These are phyloP conservation scores for Typha latifolia DNA, from an alignment of 176 grass and related monocot species.

Conservation along the genomic window DNA sequence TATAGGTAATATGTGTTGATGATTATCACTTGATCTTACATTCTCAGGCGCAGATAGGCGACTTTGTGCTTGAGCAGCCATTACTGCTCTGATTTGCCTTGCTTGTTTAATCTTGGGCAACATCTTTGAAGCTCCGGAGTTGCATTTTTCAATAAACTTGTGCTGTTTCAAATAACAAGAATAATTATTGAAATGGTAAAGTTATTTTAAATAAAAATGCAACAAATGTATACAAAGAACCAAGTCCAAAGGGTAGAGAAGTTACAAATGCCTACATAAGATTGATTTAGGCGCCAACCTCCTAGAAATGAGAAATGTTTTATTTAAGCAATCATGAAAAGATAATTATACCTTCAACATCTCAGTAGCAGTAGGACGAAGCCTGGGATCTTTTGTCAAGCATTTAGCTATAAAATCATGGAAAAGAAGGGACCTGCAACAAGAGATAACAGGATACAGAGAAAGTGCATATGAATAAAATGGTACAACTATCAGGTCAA, in stretches of 20 bases:
- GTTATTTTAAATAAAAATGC: too few relatives aligned
- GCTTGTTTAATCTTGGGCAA: conserved; percentile 83
- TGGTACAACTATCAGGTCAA: conserved; percentile 11
- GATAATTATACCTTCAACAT: conserved; percentile 79
- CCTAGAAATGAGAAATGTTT: conserved; percentile 3
- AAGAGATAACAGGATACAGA: conserved; percentile 11
- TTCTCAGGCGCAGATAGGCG: conserved; percentile 36
- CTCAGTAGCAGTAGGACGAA: conserved; percentile 79
- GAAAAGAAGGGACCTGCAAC: conserved; percentile 88
- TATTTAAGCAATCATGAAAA: conserved; percentile 3
- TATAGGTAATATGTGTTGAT: not conserved
- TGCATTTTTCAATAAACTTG: conserved; percentile 97
- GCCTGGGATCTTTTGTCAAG: conserved; percentile 95
- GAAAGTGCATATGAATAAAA: conserved; percentile 10
- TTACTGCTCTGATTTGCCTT: conserved; percentile 61
- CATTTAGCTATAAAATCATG: conserved; percentile 99
- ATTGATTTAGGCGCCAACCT: not conserved
- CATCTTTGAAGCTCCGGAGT: conserved; percentile 90
- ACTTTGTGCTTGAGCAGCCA: conserved; percentile 44
- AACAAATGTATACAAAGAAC: not conserved
- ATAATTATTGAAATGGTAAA: too few relatives aligned
- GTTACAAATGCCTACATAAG: not conserved
- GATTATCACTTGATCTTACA: conserved; percentile 28
- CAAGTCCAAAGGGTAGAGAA: not conserved
- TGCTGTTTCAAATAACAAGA: conserved; percentile 30